Percentiles rank a stretch among this genome's conserved stretches.
These are phyloP conservation scores for Marasmius sp. DNA, from an alignment of 1,284 basidiomycete species.

Conservation along the genomic window DNA sequence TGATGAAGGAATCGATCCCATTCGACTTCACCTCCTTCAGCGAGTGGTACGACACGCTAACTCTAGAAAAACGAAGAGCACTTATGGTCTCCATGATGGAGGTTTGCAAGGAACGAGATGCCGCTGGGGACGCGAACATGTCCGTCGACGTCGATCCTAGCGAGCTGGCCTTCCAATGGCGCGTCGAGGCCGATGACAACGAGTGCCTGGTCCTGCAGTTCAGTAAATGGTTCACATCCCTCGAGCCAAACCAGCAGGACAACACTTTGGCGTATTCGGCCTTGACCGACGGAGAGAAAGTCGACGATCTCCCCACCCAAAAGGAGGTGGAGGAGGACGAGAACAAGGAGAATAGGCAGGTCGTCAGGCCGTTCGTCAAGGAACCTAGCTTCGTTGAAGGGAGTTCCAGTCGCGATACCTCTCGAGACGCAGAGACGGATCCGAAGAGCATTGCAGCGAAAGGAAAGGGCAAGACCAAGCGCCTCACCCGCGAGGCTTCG, in stretches of 20 bases:
- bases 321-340: neutral
- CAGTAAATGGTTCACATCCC: neutral
- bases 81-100: neutral
- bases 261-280: neutral
- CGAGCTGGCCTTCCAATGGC: slow-evolving; percentile 1
- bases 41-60: slow-evolving; percentile 1
- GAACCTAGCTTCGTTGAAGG: neutral
- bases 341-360: neutral
- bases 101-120: neutral
- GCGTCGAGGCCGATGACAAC: neutral
- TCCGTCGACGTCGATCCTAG: neutral
- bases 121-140: neutral
- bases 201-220: neutral
- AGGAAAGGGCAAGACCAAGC: neutral
- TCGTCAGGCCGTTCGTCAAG: neutral
- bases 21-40: neutral
- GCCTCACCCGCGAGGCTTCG: neutral
- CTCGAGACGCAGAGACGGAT: neutral
- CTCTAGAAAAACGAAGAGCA: neutral
- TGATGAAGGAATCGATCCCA: neutral
- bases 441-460: neutral
- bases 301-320: neutral
- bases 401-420: neutral
- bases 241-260: neutral
- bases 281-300: neutral